Evolutionary conservation across 2,329 filamentous ascomycete species (phyloP), one percentile per base, ranked within the genome.

Genomic region (Curvularia lunata): DNA sequence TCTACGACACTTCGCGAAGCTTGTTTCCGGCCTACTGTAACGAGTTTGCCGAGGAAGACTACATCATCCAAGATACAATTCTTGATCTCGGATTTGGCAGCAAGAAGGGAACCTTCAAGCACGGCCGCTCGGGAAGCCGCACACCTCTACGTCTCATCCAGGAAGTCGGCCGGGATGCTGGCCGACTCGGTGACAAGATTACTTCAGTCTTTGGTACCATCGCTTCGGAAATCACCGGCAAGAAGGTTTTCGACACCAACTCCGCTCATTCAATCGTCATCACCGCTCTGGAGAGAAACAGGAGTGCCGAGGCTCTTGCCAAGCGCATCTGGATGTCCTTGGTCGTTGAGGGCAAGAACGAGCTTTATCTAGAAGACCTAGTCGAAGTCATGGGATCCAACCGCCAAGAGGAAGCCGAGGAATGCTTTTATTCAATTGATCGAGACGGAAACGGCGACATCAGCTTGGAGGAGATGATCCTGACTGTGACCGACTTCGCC

Each of bases 281-380:
- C 12, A 88, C 96, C 73, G 95, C 94, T 8, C 83, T 98, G 30
- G 93, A 97, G 77, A 94, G 92, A 79, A 87, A 86, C 42, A 84
- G 85, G 58, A 91, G 92, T 6, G 91, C 92, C 0, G 93, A 98
- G 75, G 95, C 95, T n/a, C 81, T 98, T 56, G 93, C 91, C n/a
- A 89, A 87, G 66, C 90, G 95, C 70, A 89, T 98, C 62, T 98
- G 95, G 95, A 96, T 97, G 91, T 97, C 93, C 0, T 96, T 97
- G 73, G 95, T 97, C 1, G 87, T 95, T 4, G 94, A 98, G 77
- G 92, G 92, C 67, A 88, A 88, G 57, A 91, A 97, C 40, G 82
- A 88, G 0, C 82, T 99, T 8, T 91, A 85, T 65, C 78, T 85
- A 8, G 92, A 97, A 4, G 95, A 99, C 73, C 84, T 99, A 37